A percentile compares a stretch with the other conserved stretches of the same genome.
These are phyloP conservation scores for Microbotryomycetes sp. DNA, from an alignment of 1,284 basidiomycete genomes.

Conservation along the genomic window DNA sequence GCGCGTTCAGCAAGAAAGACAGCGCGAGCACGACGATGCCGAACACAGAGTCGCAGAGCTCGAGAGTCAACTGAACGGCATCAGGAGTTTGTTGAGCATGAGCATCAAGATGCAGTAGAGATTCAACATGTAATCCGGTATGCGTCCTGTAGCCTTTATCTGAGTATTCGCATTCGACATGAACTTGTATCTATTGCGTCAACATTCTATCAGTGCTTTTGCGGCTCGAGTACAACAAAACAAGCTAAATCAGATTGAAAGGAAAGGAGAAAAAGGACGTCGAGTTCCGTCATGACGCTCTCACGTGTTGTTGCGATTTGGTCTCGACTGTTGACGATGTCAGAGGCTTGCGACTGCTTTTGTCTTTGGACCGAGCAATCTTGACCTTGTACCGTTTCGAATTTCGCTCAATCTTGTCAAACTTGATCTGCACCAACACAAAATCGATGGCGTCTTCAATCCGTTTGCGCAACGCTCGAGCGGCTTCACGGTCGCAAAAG, in stretches of 20 bases:
- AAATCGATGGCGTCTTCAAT: conserved; percentile 34
- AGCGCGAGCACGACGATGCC: not conserved
- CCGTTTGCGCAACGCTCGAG: conserved; percentile 33
- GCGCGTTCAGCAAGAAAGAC: not conserved
- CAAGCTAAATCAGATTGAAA: too few relatives aligned
- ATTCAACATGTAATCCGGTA: not conserved
- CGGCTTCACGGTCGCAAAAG: conserved; percentile 56
- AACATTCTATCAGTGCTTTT: not conserved
- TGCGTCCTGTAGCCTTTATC: not conserved
- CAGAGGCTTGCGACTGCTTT: too few relatives aligned
- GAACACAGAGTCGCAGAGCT: conserved; percentile 2
- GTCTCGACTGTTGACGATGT: too few relatives aligned
- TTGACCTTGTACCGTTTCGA: conserved; percentile 16
- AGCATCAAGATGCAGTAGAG: not conserved
- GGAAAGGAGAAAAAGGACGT: too few relatives aligned
- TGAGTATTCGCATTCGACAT: too few relatives aligned
- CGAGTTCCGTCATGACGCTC: too few relatives aligned
- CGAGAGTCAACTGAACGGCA: not conserved
- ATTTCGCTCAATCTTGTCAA: conserved; percentile 25
- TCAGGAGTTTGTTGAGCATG: not conserved
- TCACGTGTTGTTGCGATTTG: too few relatives aligned
- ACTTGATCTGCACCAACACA: conserved; percentile 38
- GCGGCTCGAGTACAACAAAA: too few relatives aligned
- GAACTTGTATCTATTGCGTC: not conserved
- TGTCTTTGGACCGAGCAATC: not conserved